Evolutionary conservation across 306 rosid species (phyloP).

Genomic region (Cucurbita pepo): DNA sequence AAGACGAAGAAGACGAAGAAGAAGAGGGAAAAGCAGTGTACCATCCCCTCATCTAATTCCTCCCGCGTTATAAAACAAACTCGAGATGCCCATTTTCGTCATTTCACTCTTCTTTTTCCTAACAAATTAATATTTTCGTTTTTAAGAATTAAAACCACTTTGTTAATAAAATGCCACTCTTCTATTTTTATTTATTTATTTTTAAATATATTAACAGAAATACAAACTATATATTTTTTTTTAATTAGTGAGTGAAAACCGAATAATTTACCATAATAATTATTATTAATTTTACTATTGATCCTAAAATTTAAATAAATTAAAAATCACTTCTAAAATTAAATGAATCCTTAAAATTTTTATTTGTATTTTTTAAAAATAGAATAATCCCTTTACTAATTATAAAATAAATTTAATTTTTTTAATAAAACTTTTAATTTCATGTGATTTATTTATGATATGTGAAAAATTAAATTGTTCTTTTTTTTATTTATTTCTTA

Average conservation of each 20-base stretch:
- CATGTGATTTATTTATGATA: too few species aligned
- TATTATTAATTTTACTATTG: too few species aligned
- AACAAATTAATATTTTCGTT: neutral
- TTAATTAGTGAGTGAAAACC: too few species aligned
- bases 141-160: neutral
- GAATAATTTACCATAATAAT: too few species aligned
- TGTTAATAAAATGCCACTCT: neutral
- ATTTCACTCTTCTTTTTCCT: neutral
- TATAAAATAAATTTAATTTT: too few species aligned
- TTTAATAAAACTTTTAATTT: too few species aligned
- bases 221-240: too few species aligned
- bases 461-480: too few species aligned
- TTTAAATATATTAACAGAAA: neutral
- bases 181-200: neutral
- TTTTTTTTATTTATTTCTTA: too few species aligned
- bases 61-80: neutral
- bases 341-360: neutral
- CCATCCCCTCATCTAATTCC: neutral
- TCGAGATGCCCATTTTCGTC: neutral
- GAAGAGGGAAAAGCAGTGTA: neutral
- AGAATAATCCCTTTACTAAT: too few species aligned
- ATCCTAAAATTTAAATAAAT: too few species aligned
- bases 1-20: neutral
- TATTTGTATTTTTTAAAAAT: too few species aligned
- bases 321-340: neutral